Evolutionary conservation across 2,329 filamentous ascomycete species (phyloP), one percentile per base, ranked within the genome.

Genomic region (Cladobotryum protrusum): DNA sequence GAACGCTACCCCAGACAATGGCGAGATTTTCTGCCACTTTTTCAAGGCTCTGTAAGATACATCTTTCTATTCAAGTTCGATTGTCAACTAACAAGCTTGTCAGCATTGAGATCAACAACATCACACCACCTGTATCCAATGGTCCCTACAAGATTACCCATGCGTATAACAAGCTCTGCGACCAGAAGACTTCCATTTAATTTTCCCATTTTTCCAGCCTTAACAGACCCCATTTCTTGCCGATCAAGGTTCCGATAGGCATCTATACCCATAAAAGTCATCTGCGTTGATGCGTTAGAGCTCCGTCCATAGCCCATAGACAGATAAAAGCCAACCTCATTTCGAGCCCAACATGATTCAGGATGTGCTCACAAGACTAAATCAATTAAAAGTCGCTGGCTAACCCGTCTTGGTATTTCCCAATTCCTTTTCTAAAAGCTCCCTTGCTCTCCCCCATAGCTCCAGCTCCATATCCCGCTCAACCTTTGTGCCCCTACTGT

Each of bases 401-500:
- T 29, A 29, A 29, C 24, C 24, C 6, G 24, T 48, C 40, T 50
- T 59, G 6, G 55, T 41, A 14, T 60, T 57, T 3, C 54, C 55
- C 15, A 54, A 54, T n/a, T 64, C 56, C 49, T 61, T 64, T 52
- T 72, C 64, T 41, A 74, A 54, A 20, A 72, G 63, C 11, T 58
- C 61, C 49, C 64, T 67, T 13, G 68, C 67, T 48, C 67, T 68
- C 5, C 53, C 76, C 82, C 92, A 86, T 41, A 95, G 71, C 69
- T 96, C 89, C 2, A 81, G 80, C 63, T 95, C 89, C 76, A 92
- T 93, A 55, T 89, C 86, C 60, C 84, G 81, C 50, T 88, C 88
- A 18, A 95, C 87, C 55, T 85, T 85, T 55, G 87, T 86, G 54
- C 87, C 89, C 50, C 89, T 79, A 60, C 88, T 91, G 64, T 96